Evolutionary conservation across 495 filamentous ascomycete genomes (phyloP), one percentile per base, ranked within the genome.

Genomic region (Hypoxylon lenormandii): DNA sequence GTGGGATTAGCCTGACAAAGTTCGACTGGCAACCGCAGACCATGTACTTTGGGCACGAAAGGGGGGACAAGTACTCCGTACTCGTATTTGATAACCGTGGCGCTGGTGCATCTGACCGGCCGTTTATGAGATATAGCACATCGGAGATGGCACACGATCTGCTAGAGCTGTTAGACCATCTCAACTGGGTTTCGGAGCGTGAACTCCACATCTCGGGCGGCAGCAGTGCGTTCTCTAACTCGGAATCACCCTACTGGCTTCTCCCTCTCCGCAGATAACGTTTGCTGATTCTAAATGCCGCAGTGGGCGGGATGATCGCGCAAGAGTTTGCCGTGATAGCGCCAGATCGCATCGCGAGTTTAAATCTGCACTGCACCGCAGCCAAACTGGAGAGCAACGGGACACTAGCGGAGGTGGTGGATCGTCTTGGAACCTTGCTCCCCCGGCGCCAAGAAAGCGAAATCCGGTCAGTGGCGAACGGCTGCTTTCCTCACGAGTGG

Each of bases 221-320:
- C 15, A 87, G 85, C 58, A 88, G 64, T 67, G 42, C 22, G 64
- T 64, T 28, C 26, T n/a, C 28, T 7, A 22, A 18, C 15, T 43
- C 40, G 16, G n/a, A 18, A 43, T 3, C 0, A 18, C n/a, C 15
- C 40, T 7, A 18, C 3, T 1, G 5, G 40, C 13, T 16, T 43
- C 40, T 15, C 5, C 15, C 40, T 38, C n/a, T 11, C 4, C 6
- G 12, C 1, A 6, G 8, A 1, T 18, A 4, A 5, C n/a, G n/a
- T n/a, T 45, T 26, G 45, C 15, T 47, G 11, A 23, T 16, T 47
- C 19, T 45, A 45, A 38, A 15, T 23, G 36, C 28, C n/a, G 0
- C 15, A 66, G 64, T 92, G 88, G 90, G 90, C 45, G 90, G 90
- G 54, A 92, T 92, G 90, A 92, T 92, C 64, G 85, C 87, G 4